Evolutionary conservation across 495 filamentous ascomycete genomes (phyloP).

Genomic region (Aspergillus haitiensis): DNA sequence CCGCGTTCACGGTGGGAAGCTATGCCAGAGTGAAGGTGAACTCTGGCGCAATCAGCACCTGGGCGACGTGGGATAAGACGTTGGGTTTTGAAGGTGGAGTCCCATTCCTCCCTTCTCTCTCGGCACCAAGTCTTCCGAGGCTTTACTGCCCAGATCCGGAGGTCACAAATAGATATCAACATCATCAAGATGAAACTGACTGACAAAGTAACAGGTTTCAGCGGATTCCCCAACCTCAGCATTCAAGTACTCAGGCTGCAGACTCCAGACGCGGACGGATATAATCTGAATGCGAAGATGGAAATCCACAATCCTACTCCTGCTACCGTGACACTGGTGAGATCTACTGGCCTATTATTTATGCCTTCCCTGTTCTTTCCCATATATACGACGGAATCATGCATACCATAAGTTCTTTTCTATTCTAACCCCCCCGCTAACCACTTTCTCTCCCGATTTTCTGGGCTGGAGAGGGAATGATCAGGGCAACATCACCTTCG

Average conservation of each 20-base stretch:
- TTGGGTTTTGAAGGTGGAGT: constrained; percentile 13
- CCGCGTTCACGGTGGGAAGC: background rate
- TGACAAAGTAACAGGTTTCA: background rate
- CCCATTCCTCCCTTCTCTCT: background rate
- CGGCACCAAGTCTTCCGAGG: too few relatives aligned
- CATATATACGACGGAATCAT: too few relatives aligned
- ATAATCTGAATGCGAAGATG: constrained; percentile 1
- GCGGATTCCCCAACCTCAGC: background rate
- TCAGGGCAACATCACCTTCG: constrained; percentile 4
- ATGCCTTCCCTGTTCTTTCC: too few relatives aligned
- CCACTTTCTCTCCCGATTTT: background rate
- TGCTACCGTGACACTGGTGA: background rate
- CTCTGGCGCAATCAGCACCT: background rate
- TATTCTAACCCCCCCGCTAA: too few relatives aligned
- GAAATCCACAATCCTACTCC: constrained; percentile 1
- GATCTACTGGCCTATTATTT: too few relatives aligned
- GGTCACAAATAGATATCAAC: too few relatives aligned
- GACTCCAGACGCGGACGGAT: background rate
- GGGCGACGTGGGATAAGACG: constrained; percentile 3
- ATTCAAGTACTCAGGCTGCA: background rate
- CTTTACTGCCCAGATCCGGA: too few relatives aligned
- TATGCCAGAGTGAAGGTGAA: constrained; percentile 2
- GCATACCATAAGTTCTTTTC: too few relatives aligned
- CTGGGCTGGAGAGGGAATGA: background rate
- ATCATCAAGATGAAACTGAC: background rate